Evolutionary conservation across 805 yeast species (phyloP).

Genomic region (Pichia phayaonensis): DNA sequence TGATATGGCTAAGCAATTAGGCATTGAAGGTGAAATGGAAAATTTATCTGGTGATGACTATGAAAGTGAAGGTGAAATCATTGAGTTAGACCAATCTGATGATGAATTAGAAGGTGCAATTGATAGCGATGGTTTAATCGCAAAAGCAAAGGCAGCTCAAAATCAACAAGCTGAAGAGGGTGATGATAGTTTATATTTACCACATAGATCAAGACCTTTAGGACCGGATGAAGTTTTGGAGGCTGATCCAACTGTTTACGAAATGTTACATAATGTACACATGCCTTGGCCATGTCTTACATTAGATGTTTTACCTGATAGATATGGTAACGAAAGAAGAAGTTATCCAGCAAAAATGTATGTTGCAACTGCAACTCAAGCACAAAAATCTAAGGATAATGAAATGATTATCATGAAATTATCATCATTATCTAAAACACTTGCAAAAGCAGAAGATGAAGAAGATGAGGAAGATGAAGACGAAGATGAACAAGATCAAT

Average conservation of each 20-base stretch:
- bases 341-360: constrained; percentile 82
- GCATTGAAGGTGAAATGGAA: constrained; percentile 61
- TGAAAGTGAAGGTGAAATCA: constrained; percentile 85
- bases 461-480: constrained; percentile 72
- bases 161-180: constrained; percentile 18
- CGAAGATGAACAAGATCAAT: constrained; percentile 48
- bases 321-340: constrained; percentile 81
- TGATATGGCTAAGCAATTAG: constrained; percentile 42
- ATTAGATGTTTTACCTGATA: constrained; percentile 81
- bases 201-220: constrained; percentile 80
- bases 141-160: constrained; percentile 36
- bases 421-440: constrained; percentile 74
- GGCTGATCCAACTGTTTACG: constrained; percentile 93
- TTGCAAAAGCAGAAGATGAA: constrained; percentile 75
- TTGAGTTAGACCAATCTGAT: constrained; percentile 62
- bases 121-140: constrained; percentile 60
- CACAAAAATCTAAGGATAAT: constrained; percentile 77
- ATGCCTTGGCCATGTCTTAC: constrained; percentile 97
- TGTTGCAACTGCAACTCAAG: constrained; percentile 90
- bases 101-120: constrained; percentile 37
- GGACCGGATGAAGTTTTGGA: constrained; percentile 95
- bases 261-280: constrained; percentile 90
- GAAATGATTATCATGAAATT: constrained; percentile 80
- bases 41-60: constrained; percentile 87
- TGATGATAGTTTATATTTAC: constrained; percentile 55